Evolutionary conservation across 1,139 yeast genomes (phyloP).

Genomic region (Diutina catenulata): DNA sequence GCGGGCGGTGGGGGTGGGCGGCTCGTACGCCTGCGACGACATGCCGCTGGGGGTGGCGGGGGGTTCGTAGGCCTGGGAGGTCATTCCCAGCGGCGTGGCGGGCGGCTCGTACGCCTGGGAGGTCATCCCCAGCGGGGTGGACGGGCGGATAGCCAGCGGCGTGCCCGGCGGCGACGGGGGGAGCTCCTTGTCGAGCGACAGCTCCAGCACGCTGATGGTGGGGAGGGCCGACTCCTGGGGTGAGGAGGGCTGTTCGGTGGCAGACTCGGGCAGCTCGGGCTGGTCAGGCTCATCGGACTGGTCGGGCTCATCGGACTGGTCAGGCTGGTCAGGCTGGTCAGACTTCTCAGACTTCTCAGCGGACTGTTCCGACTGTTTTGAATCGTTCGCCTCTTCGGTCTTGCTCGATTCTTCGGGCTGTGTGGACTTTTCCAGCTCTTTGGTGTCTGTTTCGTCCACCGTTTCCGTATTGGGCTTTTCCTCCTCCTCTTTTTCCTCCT

Average conservation of each 20-base stretch:
- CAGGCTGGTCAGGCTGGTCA: neutral
- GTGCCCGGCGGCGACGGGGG: too few species aligned
- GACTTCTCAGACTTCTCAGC: neutral
- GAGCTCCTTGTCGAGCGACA: too few species aligned
- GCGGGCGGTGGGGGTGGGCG: neutral
- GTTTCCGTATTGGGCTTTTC: slow-evolving; percentile 1
- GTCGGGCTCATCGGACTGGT: neutral
- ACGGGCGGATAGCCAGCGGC: too few species aligned
- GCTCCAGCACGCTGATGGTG: too few species aligned
- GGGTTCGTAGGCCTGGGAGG: neutral
- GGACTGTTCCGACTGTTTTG: neutral
- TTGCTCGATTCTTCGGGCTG: slow-evolving; percentile 1
- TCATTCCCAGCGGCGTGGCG: neutral
- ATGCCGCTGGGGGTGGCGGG: neutral
- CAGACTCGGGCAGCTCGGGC: neutral
- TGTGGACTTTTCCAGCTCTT: slow-evolving; percentile 4
- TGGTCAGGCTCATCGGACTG: neutral
- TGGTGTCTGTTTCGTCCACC: slow-evolving; percentile 6
- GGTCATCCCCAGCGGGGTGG: neutral
- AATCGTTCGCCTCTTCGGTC: neutral
- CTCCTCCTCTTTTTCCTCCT: neutral
- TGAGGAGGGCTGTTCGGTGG: neutral
- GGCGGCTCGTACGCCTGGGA: neutral
- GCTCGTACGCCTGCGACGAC: too few species aligned
- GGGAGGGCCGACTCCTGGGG: neutral